A percentile compares a stretch with the other conserved stretches of the same genome.
Evolutionary conservation across 2,329 filamentous ascomycete species (phyloP).

Genomic region (Lasiodiplodia citricola): DNA sequence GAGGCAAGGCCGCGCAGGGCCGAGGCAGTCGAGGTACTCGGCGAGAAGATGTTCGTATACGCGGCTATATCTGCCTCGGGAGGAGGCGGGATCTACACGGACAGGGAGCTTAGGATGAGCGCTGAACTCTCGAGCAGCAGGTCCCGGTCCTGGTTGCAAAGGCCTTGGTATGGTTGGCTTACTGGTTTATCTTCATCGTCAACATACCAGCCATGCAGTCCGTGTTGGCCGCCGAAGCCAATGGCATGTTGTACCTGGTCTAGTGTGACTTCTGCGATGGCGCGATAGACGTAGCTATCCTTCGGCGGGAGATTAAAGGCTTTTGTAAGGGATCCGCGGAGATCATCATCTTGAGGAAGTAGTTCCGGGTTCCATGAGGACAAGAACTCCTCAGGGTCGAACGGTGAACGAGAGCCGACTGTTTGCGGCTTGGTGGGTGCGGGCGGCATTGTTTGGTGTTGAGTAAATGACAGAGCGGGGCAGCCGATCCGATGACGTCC

Average conservation of each 20-base stretch:
- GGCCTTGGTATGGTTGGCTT: background rate
- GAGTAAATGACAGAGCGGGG: constrained; percentile 11
- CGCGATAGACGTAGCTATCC: constrained; percentile 59
- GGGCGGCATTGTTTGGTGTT: constrained; percentile 24
- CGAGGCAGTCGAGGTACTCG: constrained; percentile 63
- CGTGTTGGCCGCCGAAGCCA: constrained; percentile 51
- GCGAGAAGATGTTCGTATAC: constrained; percentile 70
- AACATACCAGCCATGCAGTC: constrained; percentile 59
- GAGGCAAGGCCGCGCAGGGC: constrained; percentile 67
- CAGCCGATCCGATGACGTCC: constrained; percentile 4
- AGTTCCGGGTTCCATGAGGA: constrained; percentile 47
- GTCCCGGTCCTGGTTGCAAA: constrained; percentile 27
- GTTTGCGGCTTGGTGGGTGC: constrained; percentile 18
- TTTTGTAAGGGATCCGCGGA: constrained; percentile 52
- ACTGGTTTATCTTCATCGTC: constrained; percentile 45
- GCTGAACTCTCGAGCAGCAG: constrained; percentile 23
- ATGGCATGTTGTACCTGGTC: constrained; percentile 57
- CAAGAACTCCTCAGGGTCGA: constrained; percentile 54
- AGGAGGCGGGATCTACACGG: constrained; percentile 48
- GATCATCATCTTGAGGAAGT: constrained; percentile 47
- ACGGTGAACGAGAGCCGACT: constrained; percentile 33
- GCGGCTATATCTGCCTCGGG: constrained; percentile 65
- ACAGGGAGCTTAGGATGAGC: constrained; percentile 32
- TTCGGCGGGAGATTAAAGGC: constrained; percentile 53
- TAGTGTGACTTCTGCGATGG: constrained; percentile 57